Evolutionary conservation across 371 early-diverging fungal genomes (phyloP), one percentile per base, ranked within the genome.

Genomic region (Conidiobolus incongruus): DNA sequence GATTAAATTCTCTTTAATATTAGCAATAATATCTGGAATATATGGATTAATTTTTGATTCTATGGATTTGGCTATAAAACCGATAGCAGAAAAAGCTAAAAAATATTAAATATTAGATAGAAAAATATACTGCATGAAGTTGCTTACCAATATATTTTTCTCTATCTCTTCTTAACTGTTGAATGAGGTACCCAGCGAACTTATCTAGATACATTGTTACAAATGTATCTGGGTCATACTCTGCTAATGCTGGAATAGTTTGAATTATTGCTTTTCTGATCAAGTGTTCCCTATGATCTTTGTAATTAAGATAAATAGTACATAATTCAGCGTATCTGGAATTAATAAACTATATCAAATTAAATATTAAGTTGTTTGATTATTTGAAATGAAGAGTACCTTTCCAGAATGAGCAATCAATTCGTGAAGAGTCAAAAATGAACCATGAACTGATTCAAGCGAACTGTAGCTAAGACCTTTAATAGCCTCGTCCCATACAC

Each of bases 371-470:
- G 20, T 41, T 17, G 16, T 39, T 22, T 15, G 5, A 16, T 2
- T 11, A 4, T 44, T 4, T 35, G 55, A 38, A 56, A 82, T 82
- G 77, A 77, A n/a, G n/a, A n/a, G n/a, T n/a, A n/a, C n/a, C n/a
- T n/a, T 77, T 36, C 83, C 82, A 15, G 91, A 74, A 48, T 83
- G 79, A 36, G 66, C 54, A 13, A 93, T 54, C 39, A 96, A 54
- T 53, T 83, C 87, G 35, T 77, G 62, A 52, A 80, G 69, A 0
- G 79, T 77, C 40, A 96, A 61, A 20, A 94, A 61, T 29, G 81
- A 73, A 2, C 88, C 94, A 54, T 96, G 94, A 13, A 81, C 73
- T n/a, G 76, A 67, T 44, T 96, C 97, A 1, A 69, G 61, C 31
- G 59, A 75, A 24, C 63, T 70, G 30, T 68, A 48, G 40, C 75